A percentile compares a stretch with the other conserved stretches of the same genome.
Evolutionary conservation across 768 basidiomycete genomes (phyloP).

Genomic region (Cystoderma amianthinum): DNA sequence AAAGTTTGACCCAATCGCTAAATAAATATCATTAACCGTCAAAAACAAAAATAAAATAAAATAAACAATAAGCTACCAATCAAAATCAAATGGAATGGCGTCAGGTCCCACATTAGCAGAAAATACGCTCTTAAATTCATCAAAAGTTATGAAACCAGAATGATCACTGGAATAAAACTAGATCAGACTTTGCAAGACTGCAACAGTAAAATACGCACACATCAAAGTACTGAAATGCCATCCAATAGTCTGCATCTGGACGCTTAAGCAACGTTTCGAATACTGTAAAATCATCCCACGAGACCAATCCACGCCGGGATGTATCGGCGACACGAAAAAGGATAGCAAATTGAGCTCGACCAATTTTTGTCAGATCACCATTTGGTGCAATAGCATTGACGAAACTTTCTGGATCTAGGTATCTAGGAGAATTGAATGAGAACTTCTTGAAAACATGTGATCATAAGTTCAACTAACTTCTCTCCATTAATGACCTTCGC

Average conservation of each 20-base stretch:
- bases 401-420: conserved; percentile 81
- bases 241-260: conserved; percentile 96
- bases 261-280: conserved; percentile 92
- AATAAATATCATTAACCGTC: conserved; percentile 3
- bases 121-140: conserved; percentile 93
- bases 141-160: conserved; percentile 88
- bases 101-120: conserved; percentile 70
- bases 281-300: conserved; percentile 94
- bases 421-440: conserved; percentile 56
- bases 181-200: not conserved
- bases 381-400: conserved; percentile 92
- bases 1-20: conserved; percentile 94
- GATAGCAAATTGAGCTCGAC: conserved; percentile 81
- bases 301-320: conserved; percentile 67
- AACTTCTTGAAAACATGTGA: conserved; percentile 12
- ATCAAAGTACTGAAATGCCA: conserved; percentile 95
- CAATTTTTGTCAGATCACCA: conserved; percentile 80
- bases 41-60: not conserved
- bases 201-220: conserved; percentile 50
- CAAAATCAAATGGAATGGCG: conserved; percentile 91
- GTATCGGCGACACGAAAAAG: conserved; percentile 87
- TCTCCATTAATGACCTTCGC: conserved; percentile 73
- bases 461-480: conserved; percentile 58
- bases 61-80: conserved; percentile 48
- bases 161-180: conserved; percentile 50